Evolutionary conservation across 345 rosid genomes (phyloP).

Genomic region (Sapria himalayana): DNA sequence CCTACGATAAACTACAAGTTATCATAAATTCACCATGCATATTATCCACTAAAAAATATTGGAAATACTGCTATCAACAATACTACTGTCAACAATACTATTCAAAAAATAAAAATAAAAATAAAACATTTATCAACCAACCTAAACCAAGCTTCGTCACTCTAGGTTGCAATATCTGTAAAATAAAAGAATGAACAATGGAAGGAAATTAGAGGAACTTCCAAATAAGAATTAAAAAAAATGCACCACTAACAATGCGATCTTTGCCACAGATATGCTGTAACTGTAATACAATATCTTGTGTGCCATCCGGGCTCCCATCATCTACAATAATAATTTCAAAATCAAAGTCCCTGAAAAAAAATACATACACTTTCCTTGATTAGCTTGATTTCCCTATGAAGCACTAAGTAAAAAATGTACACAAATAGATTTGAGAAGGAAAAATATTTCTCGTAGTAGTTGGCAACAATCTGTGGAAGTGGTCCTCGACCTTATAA

Average conservation of each 20-base stretch:
- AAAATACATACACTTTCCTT: too few relatives aligned
- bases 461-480: too few relatives aligned
- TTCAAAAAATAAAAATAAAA: too few relatives aligned
- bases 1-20: too few relatives aligned
- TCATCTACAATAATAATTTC: conserved; percentile 89
- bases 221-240: neutral
- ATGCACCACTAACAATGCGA: conserved; percentile 33
- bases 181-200: conserved; percentile 8
- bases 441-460: too few relatives aligned
- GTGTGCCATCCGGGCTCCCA: conserved; percentile 96
- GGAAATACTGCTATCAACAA: too few relatives aligned
- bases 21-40: too few relatives aligned
- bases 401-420: neutral
- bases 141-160: conserved; percentile 87
- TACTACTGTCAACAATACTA: too few relatives aligned
- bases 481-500: too few relatives aligned
- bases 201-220: conserved; percentile 1
- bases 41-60: too few relatives aligned
- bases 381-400: too few relatives aligned
- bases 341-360: conserved; percentile 56
- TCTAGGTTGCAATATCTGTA: conserved; percentile 73
- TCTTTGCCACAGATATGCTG: conserved; percentile 70
- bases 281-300: conserved; percentile 61
- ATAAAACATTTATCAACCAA: conserved; percentile 10
- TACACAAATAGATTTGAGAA: neutral